Evolutionary conservation across 73 alveolate species (phyloP).

Genomic region (Paramecium pentaurelia): DNA sequence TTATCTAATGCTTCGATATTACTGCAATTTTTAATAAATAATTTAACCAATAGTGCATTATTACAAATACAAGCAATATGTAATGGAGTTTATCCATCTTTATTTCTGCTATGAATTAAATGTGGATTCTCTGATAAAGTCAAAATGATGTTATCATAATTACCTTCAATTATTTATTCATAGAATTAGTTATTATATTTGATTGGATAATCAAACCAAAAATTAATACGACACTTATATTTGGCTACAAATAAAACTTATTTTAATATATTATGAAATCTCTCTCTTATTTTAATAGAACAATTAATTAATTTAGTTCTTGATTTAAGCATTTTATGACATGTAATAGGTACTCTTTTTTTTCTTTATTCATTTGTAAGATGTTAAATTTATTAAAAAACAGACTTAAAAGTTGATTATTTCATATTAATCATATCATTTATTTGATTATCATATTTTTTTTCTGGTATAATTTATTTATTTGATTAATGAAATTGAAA

Average conservation of each 20-base stretch:
- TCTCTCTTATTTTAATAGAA: background rate
- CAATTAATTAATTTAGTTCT: background rate
- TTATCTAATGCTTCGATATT: constrained; percentile 2
- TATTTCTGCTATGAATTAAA: background rate
- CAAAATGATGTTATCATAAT: background rate
- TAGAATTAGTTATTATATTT: background rate
- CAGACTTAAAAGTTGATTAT: constrained; percentile 9
- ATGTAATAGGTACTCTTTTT: background rate
- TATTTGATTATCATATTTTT: background rate
- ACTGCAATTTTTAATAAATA: background rate
- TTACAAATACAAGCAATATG: constrained; percentile 34
- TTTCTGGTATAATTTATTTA: background rate
- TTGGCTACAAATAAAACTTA: background rate
- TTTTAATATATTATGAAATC: background rate
- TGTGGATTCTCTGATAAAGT: background rate
- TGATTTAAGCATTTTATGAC: background rate
- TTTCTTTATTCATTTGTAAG: background rate
- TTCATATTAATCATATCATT: background rate
- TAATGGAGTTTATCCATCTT: constrained; percentile 18
- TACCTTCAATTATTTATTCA: background rate
- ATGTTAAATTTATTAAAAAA: background rate
- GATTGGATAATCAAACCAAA: background rate
- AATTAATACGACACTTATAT: background rate
- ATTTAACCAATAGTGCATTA: background rate
- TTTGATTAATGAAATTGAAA: background rate